Evolutionary conservation across 441 rosid genomes (phyloP).

Genomic region (Corymbia calophylla): DNA sequence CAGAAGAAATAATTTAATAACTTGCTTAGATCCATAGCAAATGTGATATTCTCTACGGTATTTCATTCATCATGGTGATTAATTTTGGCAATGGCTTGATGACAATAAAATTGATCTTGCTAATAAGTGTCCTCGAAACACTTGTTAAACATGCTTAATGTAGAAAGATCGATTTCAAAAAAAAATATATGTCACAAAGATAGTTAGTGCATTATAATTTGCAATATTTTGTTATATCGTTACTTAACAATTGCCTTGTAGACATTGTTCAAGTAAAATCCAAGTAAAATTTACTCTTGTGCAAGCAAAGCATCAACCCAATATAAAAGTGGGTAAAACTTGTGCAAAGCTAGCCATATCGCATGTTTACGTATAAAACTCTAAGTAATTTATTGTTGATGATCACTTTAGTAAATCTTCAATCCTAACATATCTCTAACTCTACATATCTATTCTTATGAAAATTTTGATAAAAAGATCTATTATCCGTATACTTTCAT

Average conservation of each 20-base stretch:
- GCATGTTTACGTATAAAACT: accelerated
- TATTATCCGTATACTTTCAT: neutral
- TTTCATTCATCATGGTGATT: no score
- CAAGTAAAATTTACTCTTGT: neutral
- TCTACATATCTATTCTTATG: neutral
- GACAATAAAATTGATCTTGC: no score
- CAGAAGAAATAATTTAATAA: no score
- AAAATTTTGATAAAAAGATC: neutral
- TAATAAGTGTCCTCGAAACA: no score
- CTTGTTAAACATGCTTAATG: no score
- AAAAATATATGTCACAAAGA: neutral
- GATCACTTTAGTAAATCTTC: neutral
- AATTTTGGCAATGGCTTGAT: no score
- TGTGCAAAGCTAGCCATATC: accelerated
- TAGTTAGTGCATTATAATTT: neutral
- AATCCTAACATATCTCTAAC: neutral
- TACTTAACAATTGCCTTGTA: neutral
- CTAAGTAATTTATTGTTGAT: neutral
- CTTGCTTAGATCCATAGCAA: no score
- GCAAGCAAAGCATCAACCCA: neutral
- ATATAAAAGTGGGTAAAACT: neutral
- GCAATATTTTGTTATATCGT: neutral
- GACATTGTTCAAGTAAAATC: neutral
- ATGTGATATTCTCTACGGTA: no score
- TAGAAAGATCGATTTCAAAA: no score